phyloP scores from a whole-genome alignment of 2,329 filamentous ascomycete species.

The Myriosclerotinia scirpicola region DNA sequence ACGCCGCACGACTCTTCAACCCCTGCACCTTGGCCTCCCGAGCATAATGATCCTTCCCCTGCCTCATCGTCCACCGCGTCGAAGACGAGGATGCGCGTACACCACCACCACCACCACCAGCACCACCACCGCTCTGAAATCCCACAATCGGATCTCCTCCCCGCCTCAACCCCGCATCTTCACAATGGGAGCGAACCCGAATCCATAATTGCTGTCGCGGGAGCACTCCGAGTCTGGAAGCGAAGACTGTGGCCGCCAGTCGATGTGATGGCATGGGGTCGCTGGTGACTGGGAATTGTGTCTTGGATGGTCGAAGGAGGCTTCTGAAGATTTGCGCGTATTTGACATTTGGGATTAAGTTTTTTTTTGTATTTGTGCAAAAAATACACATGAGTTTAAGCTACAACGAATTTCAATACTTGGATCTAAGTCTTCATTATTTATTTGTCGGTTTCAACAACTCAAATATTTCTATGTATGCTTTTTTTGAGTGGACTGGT shows the following conservation, averaged over 20 bases:
- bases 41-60: constrained; percentile 69
- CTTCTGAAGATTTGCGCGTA: background rate
- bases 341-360: background rate
- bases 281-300: background rate
- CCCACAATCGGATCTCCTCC: background rate
- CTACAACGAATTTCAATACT: no score
- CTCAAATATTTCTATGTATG: background rate
- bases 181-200: no score
- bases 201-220: background rate
- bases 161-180: background rate
- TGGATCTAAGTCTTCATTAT: background rate
- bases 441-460: background rate
- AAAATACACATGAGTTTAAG: background rate
- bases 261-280: background rate
- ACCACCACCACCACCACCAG: background rate
- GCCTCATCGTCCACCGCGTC: constrained; percentile 79
- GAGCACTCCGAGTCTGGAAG: background rate
- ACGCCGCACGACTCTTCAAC: constrained; percentile 87
- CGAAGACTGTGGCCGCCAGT: background rate
- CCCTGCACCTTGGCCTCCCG: constrained; percentile 74
- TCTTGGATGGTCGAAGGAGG: background rate
- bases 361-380: background rate
- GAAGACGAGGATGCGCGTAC: constrained; percentile 47
- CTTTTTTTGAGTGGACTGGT: background rate
- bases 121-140: background rate